A percentile compares a stretch with the other conserved stretches of the same genome.
Conservation (phyloP, 225 moss, liverwort and hornwort genomes). For the Thuidium tamariscinum region DNA sequence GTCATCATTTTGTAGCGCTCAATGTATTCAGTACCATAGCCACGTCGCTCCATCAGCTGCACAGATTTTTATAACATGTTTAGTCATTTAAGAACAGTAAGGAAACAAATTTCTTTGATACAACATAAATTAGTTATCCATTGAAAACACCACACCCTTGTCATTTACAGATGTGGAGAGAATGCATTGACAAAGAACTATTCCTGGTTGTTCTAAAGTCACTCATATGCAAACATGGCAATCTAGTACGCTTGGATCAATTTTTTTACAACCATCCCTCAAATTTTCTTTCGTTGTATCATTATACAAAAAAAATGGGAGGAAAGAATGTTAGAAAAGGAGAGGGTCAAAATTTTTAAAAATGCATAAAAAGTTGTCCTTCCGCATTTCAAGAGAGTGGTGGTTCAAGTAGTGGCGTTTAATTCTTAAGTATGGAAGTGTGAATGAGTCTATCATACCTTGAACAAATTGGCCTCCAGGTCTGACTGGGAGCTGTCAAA, state of each 20-base stretch:
- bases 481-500: constrained; percentile 82
- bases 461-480: constrained; percentile 84
- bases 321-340: not conserved
- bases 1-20: constrained; percentile 98
- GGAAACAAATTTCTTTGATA: not conserved
- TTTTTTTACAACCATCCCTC: not conserved
- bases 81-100: not conserved
- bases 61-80: not conserved
- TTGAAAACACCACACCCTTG: not conserved
- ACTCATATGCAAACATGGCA: not conserved
- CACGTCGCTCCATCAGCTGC: constrained; percentile 94
- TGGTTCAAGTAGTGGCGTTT: no score
- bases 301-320: not conserved
- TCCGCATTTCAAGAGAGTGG: no score
- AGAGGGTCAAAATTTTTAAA: not conserved
- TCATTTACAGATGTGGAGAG: not conserved
- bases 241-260: not conserved
- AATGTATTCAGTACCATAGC: constrained; percentile 73
- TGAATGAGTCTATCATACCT: constrained; percentile 35
- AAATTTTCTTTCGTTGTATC: not conserved
- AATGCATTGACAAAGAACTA: not conserved
- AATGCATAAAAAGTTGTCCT: not conserved
- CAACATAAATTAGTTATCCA: not conserved
- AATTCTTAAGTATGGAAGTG: no score
- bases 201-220: not conserved